Evolutionary conservation across 345 rosid genomes (phyloP).

Genomic region (Firmiana major): DNA sequence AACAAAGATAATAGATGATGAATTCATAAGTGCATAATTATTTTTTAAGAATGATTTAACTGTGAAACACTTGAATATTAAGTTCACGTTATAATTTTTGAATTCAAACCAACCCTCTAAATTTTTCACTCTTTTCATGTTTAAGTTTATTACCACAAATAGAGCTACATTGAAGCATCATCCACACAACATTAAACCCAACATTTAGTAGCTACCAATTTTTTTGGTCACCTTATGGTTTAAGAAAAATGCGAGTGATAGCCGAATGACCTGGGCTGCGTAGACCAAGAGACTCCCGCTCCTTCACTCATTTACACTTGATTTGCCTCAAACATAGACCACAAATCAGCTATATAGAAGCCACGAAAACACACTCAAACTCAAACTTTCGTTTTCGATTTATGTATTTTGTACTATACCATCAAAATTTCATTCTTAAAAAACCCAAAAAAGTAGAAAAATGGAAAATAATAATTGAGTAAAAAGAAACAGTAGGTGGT

Average conservation of each 20-base stretch:
- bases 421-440: neutral
- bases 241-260: neutral
- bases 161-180: neutral
- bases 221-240: neutral
- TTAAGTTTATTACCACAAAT: neutral
- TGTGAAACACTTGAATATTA: too few species aligned
- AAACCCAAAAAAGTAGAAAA: neutral
- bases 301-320: neutral
- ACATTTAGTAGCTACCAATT: neutral
- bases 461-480: neutral
- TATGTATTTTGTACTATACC: neutral
- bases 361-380: neutral
- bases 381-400: neutral
- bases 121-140: neutral
- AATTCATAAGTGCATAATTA: too few species aligned
- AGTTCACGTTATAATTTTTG: neutral
- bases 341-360: neutral
- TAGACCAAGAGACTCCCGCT: slow-evolving; percentile 16
- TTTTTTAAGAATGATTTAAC: too few species aligned
- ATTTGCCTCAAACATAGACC: neutral
- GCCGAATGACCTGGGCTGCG: slow-evolving; percentile 9
- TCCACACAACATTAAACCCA: neutral
- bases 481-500: neutral
- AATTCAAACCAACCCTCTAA: neutral
- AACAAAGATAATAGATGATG: too few species aligned